Conservation (phyloP, 768 basidiomycete genomes). For the Hericium rajendrae region DNA sequence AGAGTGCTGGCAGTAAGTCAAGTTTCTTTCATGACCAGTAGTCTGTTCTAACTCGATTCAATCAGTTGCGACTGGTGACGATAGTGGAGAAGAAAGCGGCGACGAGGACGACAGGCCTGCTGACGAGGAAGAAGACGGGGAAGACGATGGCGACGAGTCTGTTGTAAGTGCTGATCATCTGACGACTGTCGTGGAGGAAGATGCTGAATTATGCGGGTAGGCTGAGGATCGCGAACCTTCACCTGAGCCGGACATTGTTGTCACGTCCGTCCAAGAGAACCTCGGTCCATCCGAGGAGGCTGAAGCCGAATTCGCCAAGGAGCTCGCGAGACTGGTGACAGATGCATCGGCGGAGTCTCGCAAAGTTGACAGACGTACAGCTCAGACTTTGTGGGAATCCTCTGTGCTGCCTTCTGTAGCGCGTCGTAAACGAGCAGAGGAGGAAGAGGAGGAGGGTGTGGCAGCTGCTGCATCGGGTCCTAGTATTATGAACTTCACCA, state of each 20-base stretch:
- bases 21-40: background rate
- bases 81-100: slow-evolving; percentile 49
- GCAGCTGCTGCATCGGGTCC: slow-evolving; percentile 22
- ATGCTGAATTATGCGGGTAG: slow-evolving; percentile 23
- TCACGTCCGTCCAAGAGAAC: slow-evolving; percentile 61
- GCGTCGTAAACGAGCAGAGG: slow-evolving; percentile 58
- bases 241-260: slow-evolving; percentile 64
- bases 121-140: slow-evolving; percentile 58
- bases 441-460: slow-evolving; percentile 43
- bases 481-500: slow-evolving; percentile 79
- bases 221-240: slow-evolving; percentile 65
- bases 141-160: slow-evolving; percentile 38
- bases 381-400: slow-evolving; percentile 82
- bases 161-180: slow-evolving; percentile 32
- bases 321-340: slow-evolving; percentile 90
- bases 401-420: slow-evolving; percentile 60
- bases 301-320: slow-evolving; percentile 89
- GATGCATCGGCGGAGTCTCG: slow-evolving; percentile 76
- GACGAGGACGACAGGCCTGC: slow-evolving; percentile 34
- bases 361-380: slow-evolving; percentile 83
- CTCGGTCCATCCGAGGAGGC: slow-evolving; percentile 83
- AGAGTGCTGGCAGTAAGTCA: slow-evolving; percentile 45
- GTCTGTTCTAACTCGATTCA: slow-evolving; percentile 11
- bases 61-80: slow-evolving; percentile 30
- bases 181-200: background rate